Percentiles rank a stretch among this genome's conserved stretches.
These are phyloP conservation scores for Sclerotinia spermophila DNA, from an alignment of 2,329 filamentous ascomycete genomes.

Conservation along the genomic window DNA sequence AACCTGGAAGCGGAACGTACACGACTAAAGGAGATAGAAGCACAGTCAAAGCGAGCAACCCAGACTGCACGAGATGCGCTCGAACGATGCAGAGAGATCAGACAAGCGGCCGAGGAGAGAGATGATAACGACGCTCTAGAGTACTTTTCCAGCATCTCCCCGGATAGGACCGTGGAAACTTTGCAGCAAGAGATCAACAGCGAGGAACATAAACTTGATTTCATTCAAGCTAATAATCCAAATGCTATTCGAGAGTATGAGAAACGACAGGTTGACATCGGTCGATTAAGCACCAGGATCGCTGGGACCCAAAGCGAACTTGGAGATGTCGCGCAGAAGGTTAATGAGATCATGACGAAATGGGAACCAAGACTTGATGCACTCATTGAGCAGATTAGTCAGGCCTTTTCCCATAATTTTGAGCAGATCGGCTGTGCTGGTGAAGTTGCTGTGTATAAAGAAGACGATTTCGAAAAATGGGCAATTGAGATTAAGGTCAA, in stretches of 20 bases:
- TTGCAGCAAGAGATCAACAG: conserved; percentile 71
- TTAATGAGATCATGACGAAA: conserved; percentile 60
- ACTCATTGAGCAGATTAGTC: conserved; percentile 76
- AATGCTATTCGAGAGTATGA: conserved; percentile 75
- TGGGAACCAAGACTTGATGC: conserved; percentile 85
- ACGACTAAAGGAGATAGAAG: conserved; percentile 41
- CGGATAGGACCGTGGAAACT: conserved; percentile 55
- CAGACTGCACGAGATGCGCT: conserved; percentile 41
- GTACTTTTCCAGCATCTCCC: conserved; percentile 43
- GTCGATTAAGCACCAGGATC: conserved; percentile 57
- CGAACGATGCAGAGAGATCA: conserved; percentile 38
- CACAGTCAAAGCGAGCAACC: conserved; percentile 41
- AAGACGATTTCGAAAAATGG: conserved; percentile 92
- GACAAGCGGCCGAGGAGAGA: conserved; percentile 40
- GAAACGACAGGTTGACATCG: conserved; percentile 66
- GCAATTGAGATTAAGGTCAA: conserved; percentile 91
- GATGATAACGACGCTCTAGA: conserved; percentile 39
- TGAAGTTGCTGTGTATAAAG: conserved; percentile 83
- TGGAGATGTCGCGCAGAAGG: conserved; percentile 52
- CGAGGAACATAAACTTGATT: conserved; percentile 70
- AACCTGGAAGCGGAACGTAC: conserved; percentile 47
- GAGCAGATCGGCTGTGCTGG: conserved; percentile 91
- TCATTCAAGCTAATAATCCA: conserved; percentile 75
- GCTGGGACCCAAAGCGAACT: conserved; percentile 53
- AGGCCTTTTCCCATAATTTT: conserved; percentile 91